phyloP scores from a whole-genome alignment of 129 eudicot species.

The Artemisia argyi region DNA sequence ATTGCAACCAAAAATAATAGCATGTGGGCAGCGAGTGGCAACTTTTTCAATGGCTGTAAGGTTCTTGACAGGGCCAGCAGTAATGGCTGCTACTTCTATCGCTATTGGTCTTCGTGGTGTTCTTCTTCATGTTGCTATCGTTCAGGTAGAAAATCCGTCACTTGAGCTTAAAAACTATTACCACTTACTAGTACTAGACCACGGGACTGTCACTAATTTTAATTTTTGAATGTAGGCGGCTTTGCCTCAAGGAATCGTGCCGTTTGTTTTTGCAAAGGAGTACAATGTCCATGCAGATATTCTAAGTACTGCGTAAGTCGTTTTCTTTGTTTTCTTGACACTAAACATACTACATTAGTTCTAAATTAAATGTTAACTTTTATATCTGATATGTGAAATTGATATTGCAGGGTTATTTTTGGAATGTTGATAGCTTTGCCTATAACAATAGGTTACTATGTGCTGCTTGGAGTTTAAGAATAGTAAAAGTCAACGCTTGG shows the following conservation, averaged over 20 bases:
- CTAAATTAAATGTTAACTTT: background rate
- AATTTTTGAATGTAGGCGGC: slow-evolving; percentile 65
- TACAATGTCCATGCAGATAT: slow-evolving; percentile 93
- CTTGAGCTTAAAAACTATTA: too few relatives aligned
- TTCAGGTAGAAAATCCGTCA: slow-evolving; percentile 69
- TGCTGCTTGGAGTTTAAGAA: slow-evolving; percentile 77
- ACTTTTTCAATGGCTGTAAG: slow-evolving; percentile 97
- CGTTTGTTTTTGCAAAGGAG: slow-evolving; percentile 94
- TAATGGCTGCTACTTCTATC: slow-evolving; percentile 93
- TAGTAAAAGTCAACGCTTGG: slow-evolving; percentile 28
- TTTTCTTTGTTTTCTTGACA: background rate
- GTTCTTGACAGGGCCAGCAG: slow-evolving; percentile 97
- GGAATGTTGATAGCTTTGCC: slow-evolving; percentile 97
- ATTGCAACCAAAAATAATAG: slow-evolving; percentile 90
- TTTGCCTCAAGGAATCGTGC: slow-evolving; percentile 95
- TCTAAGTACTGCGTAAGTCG: slow-evolving; percentile 90
- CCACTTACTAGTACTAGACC: too few relatives aligned
- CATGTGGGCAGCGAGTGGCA: slow-evolving; percentile 90
- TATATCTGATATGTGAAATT: background rate
- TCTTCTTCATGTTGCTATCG: slow-evolving; percentile 88
- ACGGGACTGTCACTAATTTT: too few relatives aligned
- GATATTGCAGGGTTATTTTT: slow-evolving; percentile 78
- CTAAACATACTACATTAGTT: background rate
- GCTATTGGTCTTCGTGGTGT: slow-evolving; percentile 94
- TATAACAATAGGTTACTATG: slow-evolving; percentile 84